Evolutionary conservation across 345 rosid species (phyloP), one percentile per base, ranked within the genome.

Genomic region (Syzygium grande): DNA sequence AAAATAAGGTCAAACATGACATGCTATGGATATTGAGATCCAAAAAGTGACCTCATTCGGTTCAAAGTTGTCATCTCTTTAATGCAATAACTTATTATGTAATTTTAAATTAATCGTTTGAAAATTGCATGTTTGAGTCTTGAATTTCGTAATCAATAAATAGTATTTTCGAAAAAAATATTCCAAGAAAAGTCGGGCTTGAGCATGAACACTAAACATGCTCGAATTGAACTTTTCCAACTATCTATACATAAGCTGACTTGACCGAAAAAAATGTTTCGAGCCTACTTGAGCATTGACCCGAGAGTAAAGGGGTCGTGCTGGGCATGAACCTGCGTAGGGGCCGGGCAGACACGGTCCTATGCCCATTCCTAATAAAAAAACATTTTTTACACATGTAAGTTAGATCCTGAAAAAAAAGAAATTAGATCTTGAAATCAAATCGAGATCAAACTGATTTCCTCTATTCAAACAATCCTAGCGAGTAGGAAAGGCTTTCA

Each of bases 201-300:
- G 5, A 38, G 22, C 21, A 65, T 4, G 0, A 65, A 29, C 41
- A 29, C 9, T 7, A 6, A 29, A 65, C 2, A 29, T 30, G 41
- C 5, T 1, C 1, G 0, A 17, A 68, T 22, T 30, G 10, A 68
- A 15, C 0, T 4, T 68, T 16, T 30, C 7, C 23, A 30, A 16
- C 9, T 4, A 68, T 30, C 0, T 12, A 68, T 30, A 30, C 34
- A 16, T 30, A 7, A 30, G 1, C 17, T 2, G 4, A 65, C 12
- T 65, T 8, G 6, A 16, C 43, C 11, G 1, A 0, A 65, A 9
- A 8, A 16, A 65, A 30, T 7, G 0, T 17, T 65, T 8, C 4
- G 6, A 65, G 0, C 10, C 22, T 65, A 16, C 0, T 4, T 5
- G 21, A 65, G 12, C 23, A 65, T 8, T 16, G 2, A 30, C 23